A percentile compares a stretch with the other conserved stretches of the same genome.
Evolutionary conservation across 2,329 filamentous ascomycete genomes (phyloP).

Genomic region (Hortaea sp.): DNA sequence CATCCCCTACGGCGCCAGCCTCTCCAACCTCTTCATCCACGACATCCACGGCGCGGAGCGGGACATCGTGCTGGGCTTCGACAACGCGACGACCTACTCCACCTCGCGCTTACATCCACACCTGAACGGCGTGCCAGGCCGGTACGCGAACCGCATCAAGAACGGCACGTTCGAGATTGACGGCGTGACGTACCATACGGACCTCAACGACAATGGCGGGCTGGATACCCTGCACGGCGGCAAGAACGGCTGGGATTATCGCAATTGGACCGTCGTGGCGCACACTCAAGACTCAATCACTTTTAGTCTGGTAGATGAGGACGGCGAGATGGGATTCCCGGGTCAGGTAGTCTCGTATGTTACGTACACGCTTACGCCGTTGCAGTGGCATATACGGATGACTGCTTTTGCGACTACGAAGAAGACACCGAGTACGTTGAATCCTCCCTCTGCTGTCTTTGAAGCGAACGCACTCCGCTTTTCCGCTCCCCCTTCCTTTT

Average conservation of each 20-base stretch:
- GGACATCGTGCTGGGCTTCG: slow-evolving; percentile 57
- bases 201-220: slow-evolving; percentile 25
- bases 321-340: slow-evolving; percentile 58
- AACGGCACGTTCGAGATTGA: slow-evolving; percentile 49
- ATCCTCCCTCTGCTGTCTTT: no score
- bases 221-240: slow-evolving; percentile 42
- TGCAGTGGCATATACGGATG: slow-evolving; percentile 66
- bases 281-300: slow-evolving; percentile 59
- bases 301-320: slow-evolving; percentile 61
- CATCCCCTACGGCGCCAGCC: slow-evolving; percentile 63
- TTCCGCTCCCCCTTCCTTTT: no score
- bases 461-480: no score
- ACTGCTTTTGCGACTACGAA: slow-evolving; percentile 58
- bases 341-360: slow-evolving; percentile 60
- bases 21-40: slow-evolving; percentile 60
- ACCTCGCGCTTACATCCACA: slow-evolving; percentile 58
- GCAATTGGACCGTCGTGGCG: slow-evolving; percentile 62
- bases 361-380: slow-evolving; percentile 54
- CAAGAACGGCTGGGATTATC: slow-evolving; percentile 48
- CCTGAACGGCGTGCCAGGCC: slow-evolving; percentile 59
- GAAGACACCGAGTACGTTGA: slow-evolving; percentile 66
- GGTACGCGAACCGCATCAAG: slow-evolving; percentile 73
- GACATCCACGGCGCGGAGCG: slow-evolving; percentile 59
- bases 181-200: slow-evolving; percentile 35
- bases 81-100: slow-evolving; percentile 52